These are phyloP conservation scores for Lentinula raphanica DNA, from an alignment of 768 basidiomycete genomes.

Conservation along the genomic window DNA sequence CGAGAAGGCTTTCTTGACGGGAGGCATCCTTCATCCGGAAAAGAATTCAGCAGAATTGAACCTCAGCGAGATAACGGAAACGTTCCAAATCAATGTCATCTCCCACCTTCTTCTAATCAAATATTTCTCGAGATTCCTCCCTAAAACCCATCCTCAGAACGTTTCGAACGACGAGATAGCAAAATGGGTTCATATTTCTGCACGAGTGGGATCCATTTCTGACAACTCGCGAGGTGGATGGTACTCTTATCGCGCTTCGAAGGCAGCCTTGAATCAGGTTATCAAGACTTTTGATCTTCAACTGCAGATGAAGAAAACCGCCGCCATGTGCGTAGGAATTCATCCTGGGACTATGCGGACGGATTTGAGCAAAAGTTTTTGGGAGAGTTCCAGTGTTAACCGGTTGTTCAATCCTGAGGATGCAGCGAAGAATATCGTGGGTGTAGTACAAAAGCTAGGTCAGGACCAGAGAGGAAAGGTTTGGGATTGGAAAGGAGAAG, in stretches of 20 bases:
- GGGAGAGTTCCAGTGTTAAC: constrained; percentile 32
- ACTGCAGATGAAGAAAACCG: constrained; percentile 38
- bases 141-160: constrained; percentile 18
- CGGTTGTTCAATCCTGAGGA: constrained; percentile 46
- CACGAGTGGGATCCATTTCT: constrained; percentile 52
- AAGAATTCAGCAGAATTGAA: constrained; percentile 46
- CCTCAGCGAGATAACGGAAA: constrained; percentile 31
- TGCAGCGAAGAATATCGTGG: constrained; percentile 40
- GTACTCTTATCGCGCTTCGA: constrained; percentile 60
- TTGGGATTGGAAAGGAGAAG: constrained; percentile 55
- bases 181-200: constrained; percentile 58
- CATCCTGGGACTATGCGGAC: constrained; percentile 62
- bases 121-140: constrained; percentile 57
- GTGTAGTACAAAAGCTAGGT: constrained; percentile 39
- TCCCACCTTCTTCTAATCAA: constrained; percentile 59
- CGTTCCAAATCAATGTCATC: constrained; percentile 55
- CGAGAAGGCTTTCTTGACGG: constrained; percentile 51
- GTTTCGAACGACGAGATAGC: constrained; percentile 21
- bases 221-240: constrained; percentile 57
- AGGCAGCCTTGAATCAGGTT: constrained; percentile 60
- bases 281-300: constrained; percentile 56
- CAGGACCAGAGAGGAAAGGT: constrained; percentile 41
- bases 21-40: constrained; percentile 52
- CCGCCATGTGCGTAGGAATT: constrained; percentile 49
- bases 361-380: constrained; percentile 50